A percentile compares a stretch with the other conserved stretches of the same genome.
Conservation (phyloP, 2,329 filamentous ascomycete species). For the Alternaria atra region DNA sequence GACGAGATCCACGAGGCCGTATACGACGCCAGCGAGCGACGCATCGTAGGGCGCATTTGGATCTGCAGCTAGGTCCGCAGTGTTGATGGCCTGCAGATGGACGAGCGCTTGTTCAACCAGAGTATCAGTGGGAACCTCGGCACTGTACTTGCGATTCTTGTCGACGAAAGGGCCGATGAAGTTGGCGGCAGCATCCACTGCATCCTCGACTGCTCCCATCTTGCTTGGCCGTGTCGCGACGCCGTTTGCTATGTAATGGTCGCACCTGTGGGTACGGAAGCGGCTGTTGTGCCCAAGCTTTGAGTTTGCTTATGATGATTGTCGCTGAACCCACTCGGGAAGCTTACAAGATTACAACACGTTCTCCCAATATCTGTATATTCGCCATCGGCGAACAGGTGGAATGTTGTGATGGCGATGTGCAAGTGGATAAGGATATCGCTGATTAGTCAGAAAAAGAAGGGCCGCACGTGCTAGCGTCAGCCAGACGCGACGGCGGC, state of each 20-base stretch:
- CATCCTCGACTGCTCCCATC: conserved; percentile 45
- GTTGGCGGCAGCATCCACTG: conserved; percentile 44
- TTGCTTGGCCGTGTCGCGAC: not conserved
- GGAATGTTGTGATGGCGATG: not conserved
- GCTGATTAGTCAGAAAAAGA: conserved; percentile 17
- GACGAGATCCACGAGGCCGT: conserved; percentile 50
- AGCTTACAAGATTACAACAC: not conserved
- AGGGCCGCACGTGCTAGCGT: conserved; percentile 10
- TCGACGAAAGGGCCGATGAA: conserved; percentile 45
- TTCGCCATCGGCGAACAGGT: not conserved
- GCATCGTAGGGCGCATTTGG: conserved; percentile 51
- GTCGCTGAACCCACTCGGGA: not conserved
- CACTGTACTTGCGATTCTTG: conserved; percentile 17
- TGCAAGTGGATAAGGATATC: not conserved
- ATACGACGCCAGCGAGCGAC: conserved; percentile 49
- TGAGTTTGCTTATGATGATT: not conserved
- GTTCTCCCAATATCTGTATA: no score
- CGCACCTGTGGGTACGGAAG: not conserved
- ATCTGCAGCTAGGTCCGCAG: conserved; percentile 41
- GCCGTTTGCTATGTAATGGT: not conserved
- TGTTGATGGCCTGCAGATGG: conserved; percentile 47
- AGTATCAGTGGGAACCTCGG: conserved; percentile 15
- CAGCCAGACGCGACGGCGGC: not conserved
- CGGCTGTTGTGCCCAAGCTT: not conserved
- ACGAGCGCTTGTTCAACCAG: conserved; percentile 41